Evolutionary conservation across 371 early-diverging fungal species (phyloP).

Genomic region (Rhizopus delemar): DNA sequence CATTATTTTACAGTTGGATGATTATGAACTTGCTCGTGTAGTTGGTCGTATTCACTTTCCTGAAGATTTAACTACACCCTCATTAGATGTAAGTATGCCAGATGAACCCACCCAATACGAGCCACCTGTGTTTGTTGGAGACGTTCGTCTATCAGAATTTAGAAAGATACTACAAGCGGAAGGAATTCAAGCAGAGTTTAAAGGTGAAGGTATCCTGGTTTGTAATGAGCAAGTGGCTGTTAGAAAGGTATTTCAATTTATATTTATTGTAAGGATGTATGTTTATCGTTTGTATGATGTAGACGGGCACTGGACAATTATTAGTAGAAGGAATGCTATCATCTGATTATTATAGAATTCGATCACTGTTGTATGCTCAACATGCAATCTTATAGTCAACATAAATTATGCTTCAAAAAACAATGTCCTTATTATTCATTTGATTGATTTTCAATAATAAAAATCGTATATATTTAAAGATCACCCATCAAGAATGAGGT

Average conservation of each 20-base stretch:
- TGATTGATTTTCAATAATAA: too few species aligned
- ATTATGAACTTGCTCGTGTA: slow-evolving; percentile 77
- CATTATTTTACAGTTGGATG: slow-evolving; percentile 54
- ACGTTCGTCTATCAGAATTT: slow-evolving; percentile 82
- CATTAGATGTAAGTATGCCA: slow-evolving; percentile 68
- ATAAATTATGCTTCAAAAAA: background rate
- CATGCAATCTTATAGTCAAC: slow-evolving; percentile 60
- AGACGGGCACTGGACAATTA: slow-evolving; percentile 58
- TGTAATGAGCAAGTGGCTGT: slow-evolving; percentile 81
- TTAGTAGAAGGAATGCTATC: slow-evolving; percentile 61
- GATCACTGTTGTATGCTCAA: slow-evolving; percentile 62
- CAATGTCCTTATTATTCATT: too few species aligned
- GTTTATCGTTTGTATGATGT: background rate
- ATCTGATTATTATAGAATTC: slow-evolving; percentile 62
- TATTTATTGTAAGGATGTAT: background rate
- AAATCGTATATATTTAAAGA: too few species aligned
- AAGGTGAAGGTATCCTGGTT: slow-evolving; percentile 80
- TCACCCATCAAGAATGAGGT: too few species aligned
- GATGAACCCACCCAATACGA: slow-evolving; percentile 49
- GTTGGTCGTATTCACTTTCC: slow-evolving; percentile 73
- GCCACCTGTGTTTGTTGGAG: slow-evolving; percentile 82
- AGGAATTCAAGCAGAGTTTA: slow-evolving; percentile 83
- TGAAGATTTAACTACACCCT: slow-evolving; percentile 69
- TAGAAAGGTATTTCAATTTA: slow-evolving; percentile 51
- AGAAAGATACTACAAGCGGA: slow-evolving; percentile 66